Conservation (phyloP, 2,329 filamentous ascomycete genomes). For the Dothideomycetidae sp. region DNA sequence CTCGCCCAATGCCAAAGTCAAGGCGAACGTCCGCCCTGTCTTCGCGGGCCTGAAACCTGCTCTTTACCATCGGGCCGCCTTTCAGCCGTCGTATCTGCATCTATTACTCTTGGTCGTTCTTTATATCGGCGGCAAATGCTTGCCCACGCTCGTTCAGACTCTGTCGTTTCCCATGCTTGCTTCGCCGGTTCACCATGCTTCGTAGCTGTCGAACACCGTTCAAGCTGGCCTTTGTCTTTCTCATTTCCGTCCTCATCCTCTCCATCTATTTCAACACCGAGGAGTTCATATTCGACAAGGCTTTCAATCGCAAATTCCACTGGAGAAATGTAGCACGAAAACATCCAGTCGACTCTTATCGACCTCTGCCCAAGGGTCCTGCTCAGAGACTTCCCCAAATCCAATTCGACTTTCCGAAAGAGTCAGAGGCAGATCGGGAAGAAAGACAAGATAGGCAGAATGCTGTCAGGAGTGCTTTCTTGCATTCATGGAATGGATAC, state of each 20-base stretch:
- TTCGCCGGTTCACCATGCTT: no score
- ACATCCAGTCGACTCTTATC: constrained; percentile 64
- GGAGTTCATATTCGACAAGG: constrained; percentile 3
- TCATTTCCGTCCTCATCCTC: constrained; percentile 9
- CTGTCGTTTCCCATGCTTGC: no score
- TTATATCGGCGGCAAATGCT: no score
- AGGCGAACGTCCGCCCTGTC: no score
- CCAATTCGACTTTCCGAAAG: constrained; percentile 54
- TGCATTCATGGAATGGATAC: constrained; percentile 71
- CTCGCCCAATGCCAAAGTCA: no score
- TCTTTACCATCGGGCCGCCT: no score
- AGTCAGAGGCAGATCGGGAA: constrained; percentile 44
- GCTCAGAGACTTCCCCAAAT: constrained; percentile 59
- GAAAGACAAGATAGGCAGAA: constrained; percentile 50
- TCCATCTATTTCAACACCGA: background rate
- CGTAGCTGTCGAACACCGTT: background rate
- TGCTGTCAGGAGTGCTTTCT: constrained; percentile 58
- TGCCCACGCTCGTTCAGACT: no score
- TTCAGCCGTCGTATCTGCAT: no score
- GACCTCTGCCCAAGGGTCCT: constrained; percentile 56
- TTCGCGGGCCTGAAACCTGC: no score
- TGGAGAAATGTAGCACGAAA: constrained; percentile 20
- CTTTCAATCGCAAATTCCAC: constrained; percentile 14
- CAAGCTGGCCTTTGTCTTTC: constrained; percentile 6
- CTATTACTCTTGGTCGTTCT: no score